phyloP scores from a whole-genome alignment of 768 basidiomycete species.

The Auriscalpium orientale region DNA sequence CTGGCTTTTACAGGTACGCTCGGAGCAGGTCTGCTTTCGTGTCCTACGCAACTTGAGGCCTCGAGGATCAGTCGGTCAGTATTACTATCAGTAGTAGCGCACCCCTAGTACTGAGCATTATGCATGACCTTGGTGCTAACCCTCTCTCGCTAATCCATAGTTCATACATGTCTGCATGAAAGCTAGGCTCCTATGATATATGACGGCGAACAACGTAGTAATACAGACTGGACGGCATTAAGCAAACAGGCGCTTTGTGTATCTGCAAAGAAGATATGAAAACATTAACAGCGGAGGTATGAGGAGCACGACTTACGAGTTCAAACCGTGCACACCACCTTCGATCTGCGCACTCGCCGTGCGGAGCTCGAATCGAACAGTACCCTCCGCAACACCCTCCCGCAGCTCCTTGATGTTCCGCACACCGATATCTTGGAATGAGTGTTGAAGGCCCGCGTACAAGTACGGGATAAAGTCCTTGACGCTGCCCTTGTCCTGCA shows the following conservation, averaged over 20 bases:
- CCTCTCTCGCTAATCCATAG: too few relatives aligned
- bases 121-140: too few relatives aligned
- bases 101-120: too few relatives aligned
- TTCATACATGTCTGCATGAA: too few relatives aligned
- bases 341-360: slow-evolving; percentile 94
- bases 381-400: slow-evolving; percentile 54
- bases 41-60: too few relatives aligned
- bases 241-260: slow-evolving; percentile 51
- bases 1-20: too few relatives aligned
- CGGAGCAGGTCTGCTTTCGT: too few relatives aligned
- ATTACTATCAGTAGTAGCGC: too few relatives aligned
- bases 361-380: slow-evolving; percentile 83
- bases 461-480: slow-evolving; percentile 88
- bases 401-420: slow-evolving; percentile 58
- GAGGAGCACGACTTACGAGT: slow-evolving; percentile 61
- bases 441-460: slow-evolving; percentile 80
- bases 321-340: slow-evolving; percentile 91
- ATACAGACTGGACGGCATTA: too few relatives aligned
- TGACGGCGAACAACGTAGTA: too few relatives aligned
- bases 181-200: too few relatives aligned
- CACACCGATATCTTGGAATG: slow-evolving; percentile 89
- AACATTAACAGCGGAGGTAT: slow-evolving; percentile 2
- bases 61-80: too few relatives aligned
- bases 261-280: slow-evolving; percentile 26
- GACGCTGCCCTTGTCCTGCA: slow-evolving; percentile 94